These are phyloP conservation scores for Camellia lanceoleosa DNA, from an alignment of 148 eudicot genomes.

Conservation along the genomic window DNA sequence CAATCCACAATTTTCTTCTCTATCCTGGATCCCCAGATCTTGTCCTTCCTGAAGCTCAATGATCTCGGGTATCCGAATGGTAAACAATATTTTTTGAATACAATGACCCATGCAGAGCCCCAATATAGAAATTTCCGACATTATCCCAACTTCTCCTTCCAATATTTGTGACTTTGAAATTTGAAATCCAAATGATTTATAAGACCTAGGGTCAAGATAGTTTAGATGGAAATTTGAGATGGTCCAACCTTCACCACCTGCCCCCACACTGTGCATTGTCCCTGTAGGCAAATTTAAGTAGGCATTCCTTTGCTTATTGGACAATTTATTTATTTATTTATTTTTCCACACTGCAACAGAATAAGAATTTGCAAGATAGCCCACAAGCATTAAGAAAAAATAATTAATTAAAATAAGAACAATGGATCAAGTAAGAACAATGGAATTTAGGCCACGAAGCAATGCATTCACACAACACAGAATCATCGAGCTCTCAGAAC, in stretches of 20 bases:
- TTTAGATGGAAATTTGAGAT: slow-evolving; percentile 55
- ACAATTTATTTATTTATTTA: no score
- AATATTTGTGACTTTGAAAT: background rate
- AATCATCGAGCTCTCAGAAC: background rate
- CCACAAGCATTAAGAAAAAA: no score
- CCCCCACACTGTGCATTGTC: no score
- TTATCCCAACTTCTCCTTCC: slow-evolving; percentile 54
- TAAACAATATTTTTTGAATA: slow-evolving; percentile 40
- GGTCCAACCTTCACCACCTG: slow-evolving; percentile 53
- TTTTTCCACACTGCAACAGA: no score
- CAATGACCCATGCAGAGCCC: slow-evolving; percentile 62
- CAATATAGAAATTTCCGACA: slow-evolving; percentile 57
- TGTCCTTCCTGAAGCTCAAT: slow-evolving; percentile 34
- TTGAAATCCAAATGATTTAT: slow-evolving; percentile 10
- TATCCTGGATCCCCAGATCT: slow-evolving; percentile 25
- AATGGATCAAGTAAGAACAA: no score
- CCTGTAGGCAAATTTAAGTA: no score
- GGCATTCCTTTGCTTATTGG: no score
- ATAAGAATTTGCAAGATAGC: no score
- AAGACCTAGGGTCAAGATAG: slow-evolving; percentile 28
- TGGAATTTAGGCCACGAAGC: no score
- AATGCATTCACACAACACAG: background rate
- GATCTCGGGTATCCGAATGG: slow-evolving; percentile 29
- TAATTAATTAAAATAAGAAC: no score
- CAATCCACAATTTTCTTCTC: slow-evolving; percentile 43